Conservation (phyloP, 2,329 filamentous ascomycete genomes). For the Monosporascus sp. region DNA sequence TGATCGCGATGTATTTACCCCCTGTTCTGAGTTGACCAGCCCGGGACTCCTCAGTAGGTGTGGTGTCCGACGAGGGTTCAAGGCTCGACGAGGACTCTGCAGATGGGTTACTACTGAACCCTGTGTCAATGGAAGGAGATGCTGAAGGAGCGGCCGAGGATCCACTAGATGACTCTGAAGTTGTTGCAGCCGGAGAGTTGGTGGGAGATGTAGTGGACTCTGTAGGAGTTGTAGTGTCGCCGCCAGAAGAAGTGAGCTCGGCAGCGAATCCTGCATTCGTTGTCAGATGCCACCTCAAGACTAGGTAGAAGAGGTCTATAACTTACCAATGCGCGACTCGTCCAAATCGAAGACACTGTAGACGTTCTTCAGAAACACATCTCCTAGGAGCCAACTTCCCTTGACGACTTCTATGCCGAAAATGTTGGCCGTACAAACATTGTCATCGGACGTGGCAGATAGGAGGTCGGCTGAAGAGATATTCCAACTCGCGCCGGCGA, state of each 20-base stretch:
- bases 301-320: not conserved
- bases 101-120: not conserved
- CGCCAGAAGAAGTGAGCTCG: constrained; percentile 18
- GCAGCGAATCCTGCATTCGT: constrained; percentile 31
- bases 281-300: constrained; percentile 1
- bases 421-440: constrained; percentile 65
- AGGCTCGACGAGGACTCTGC: constrained; percentile 4
- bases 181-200: constrained; percentile 6
- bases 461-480: constrained; percentile 72
- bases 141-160: constrained; percentile 9
- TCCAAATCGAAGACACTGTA: constrained; percentile 82
- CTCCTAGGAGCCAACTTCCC: constrained; percentile 73
- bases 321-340: constrained; percentile 55
- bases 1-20: constrained; percentile 11
- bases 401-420: constrained; percentile 66
- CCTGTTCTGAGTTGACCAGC: constrained; percentile 15
- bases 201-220: constrained; percentile 10
- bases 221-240: constrained; percentile 11
- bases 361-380: constrained; percentile 85
- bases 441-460: constrained; percentile 36
- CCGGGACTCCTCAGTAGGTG: constrained; percentile 14
- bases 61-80: constrained; percentile 8
- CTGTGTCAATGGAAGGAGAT: constrained; percentile 3
- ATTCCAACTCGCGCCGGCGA: constrained; percentile 62
- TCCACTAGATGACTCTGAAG: constrained; percentile 4